Percentiles rank a stretch among this genome's conserved stretches.
phyloP scores from a whole-genome alignment of 2,329 filamentous ascomycete species.

The Didymella sp. region DNA sequence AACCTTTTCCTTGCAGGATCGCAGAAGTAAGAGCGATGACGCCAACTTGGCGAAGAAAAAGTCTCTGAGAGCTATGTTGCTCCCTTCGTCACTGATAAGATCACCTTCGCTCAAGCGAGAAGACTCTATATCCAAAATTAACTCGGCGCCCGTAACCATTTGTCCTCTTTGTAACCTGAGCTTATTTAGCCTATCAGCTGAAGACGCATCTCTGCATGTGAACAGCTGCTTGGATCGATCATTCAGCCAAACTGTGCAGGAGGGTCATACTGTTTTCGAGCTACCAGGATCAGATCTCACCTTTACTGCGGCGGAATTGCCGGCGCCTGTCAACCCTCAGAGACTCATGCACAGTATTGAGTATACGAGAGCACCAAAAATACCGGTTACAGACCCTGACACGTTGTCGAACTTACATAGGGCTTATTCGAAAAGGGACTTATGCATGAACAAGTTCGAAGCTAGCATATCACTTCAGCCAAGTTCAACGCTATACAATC shows the following conservation, averaged over 20 bases:
- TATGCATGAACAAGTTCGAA: constrained; percentile 7
- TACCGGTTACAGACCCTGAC: neutral
- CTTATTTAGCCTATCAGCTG: neutral
- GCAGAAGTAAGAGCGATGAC: constrained; percentile 13
- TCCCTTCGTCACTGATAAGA: neutral
- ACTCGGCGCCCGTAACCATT: neutral
- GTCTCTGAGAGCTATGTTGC: neutral
- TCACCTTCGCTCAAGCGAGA: neutral
- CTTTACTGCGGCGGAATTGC: constrained; percentile 2
- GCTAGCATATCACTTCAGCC: neutral
- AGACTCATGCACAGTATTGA: neutral
- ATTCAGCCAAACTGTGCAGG: too few relatives aligned
- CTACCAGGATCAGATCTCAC: constrained; percentile 7
- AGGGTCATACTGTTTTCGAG: neutral
- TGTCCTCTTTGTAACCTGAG: constrained; percentile 6
- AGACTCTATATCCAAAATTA: neutral
- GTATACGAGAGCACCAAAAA: neutral
- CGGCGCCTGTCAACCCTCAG: neutral
- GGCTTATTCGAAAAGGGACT: constrained; percentile 4
- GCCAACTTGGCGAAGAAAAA: constrained; percentile 3
- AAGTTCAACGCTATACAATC: neutral
- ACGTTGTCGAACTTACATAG: constrained; percentile 3
- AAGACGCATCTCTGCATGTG: neutral
- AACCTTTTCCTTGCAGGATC: constrained; percentile 9
- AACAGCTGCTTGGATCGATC: neutral